A percentile compares a stretch with the other conserved stretches of the same genome.
Evolutionary conservation across 495 filamentous ascomycete genomes (phyloP).

Genomic region (Trichocladium antarcticum): DNA sequence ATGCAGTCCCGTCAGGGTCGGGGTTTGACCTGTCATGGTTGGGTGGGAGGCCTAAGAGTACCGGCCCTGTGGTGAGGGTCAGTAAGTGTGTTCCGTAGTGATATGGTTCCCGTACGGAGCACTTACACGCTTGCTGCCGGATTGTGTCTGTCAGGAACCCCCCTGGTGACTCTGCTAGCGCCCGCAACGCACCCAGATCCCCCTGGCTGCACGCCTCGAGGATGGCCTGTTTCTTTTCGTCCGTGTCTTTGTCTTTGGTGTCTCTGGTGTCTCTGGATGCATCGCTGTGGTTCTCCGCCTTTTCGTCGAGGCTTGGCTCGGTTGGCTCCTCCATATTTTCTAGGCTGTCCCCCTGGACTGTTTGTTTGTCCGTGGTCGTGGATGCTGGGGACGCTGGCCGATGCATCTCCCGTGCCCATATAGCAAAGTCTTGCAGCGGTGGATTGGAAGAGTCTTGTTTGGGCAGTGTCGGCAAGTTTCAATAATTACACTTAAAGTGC

Average conservation of each 20-base stretch:
- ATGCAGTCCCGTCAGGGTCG: slow-evolving; percentile 8
- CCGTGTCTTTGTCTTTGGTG: neutral
- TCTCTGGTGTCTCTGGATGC: neutral
- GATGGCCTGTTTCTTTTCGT: slow-evolving; percentile 36
- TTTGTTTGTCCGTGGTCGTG: neutral
- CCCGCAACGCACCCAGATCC: slow-evolving; percentile 52
- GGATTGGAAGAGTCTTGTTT: no score
- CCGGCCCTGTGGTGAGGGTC: slow-evolving; percentile 49
- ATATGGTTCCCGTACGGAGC: neutral
- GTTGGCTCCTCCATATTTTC: slow-evolving; percentile 6
- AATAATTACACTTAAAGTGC: neutral
- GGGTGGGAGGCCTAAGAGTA: slow-evolving; percentile 52
- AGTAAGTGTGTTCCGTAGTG: slow-evolving; percentile 1
- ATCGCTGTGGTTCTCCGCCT: slow-evolving; percentile 4
- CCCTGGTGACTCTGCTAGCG: slow-evolving; percentile 57
- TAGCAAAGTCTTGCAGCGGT: no score
- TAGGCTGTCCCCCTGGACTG: neutral
- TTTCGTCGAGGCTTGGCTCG: slow-evolving; percentile 11
- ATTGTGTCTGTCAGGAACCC: slow-evolving; percentile 75
- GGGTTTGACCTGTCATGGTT: slow-evolving; percentile 4
- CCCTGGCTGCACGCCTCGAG: slow-evolving; percentile 53
- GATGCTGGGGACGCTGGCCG: neutral
- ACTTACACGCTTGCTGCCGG: slow-evolving; percentile 76
- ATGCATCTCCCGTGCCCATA: neutral
- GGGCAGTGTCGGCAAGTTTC: no score